Evolutionary conservation across 495 filamentous ascomycete species (phyloP), one percentile per base, ranked within the genome.

Genomic region (Viridothelium virens): DNA sequence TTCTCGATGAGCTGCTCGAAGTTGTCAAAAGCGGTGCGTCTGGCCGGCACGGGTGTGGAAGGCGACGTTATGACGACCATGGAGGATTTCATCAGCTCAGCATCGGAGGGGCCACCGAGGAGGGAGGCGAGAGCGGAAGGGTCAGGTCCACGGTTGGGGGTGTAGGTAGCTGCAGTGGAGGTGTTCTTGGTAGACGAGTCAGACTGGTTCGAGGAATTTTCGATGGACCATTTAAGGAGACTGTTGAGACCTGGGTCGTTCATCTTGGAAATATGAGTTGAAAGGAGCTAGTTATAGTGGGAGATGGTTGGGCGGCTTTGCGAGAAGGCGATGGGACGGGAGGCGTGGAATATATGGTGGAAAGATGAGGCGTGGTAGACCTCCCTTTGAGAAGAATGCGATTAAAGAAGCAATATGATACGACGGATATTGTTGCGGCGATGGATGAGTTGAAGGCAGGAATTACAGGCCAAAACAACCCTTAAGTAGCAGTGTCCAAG

Each of bases 161-260:
- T 80, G 73, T 78, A 80, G 46, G 71, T 62, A 39, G 73, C 70
- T 25, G 25, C 25, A 25, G 70, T 67, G 44, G 71, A 68, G 65
- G 77, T 72, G 39, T 64, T 47, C 68, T 69, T 63, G 71, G 70
- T 18, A 74, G 72, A 67, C 74, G 75, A 38, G 75, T 76, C 67
- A 37, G 69, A 65, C 38, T 61, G 68, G 5, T 78, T 74, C 7
- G 77, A 71, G 14, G 89, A 88, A 79, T 96, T 91, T 74, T 96
- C 84, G 76, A 97, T 87, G 76, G 89, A 82, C 94, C 94, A 98
- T 85, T 91, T 91, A 65, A 98, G 88, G 79, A 98, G 89, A 69
- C 87, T 82, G 76, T 87, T 89, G 77, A 90, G 79, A 65, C 79
- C 78, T 36, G 84, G 79, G 67, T 87, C 80, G 79, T 80, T 84